These are phyloP conservation scores for Mortierella sp. DNA, from an alignment of 371 early-diverging fungal genomes.

Conservation along the genomic window DNA sequence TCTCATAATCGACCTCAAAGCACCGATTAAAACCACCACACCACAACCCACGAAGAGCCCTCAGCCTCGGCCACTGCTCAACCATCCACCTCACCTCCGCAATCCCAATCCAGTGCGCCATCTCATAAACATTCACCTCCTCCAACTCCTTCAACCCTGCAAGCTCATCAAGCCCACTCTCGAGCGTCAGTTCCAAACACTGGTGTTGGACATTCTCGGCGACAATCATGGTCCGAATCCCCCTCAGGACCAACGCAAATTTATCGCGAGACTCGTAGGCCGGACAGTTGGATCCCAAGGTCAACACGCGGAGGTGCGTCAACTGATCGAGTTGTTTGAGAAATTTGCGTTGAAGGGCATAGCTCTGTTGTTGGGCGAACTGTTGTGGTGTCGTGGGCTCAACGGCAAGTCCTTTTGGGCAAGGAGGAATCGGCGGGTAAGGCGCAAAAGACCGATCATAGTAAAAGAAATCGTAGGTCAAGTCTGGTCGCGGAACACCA, in stretches of 20 bases:
- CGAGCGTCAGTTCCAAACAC: background rate
- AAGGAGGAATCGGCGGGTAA: background rate
- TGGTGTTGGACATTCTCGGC: background rate
- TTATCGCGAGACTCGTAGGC: background rate
- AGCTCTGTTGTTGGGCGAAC: background rate
- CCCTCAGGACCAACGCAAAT: background rate
- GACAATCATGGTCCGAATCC: background rate
- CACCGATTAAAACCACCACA: background rate
- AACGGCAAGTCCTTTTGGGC: background rate
- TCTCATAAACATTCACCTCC: background rate
- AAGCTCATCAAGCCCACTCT: background rate
- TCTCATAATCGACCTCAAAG: background rate
- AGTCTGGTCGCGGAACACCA: background rate
- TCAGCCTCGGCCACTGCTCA: background rate
- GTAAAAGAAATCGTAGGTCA: background rate
- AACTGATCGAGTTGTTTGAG: background rate
- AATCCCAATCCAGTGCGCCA: conserved; percentile 4
- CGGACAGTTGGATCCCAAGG: background rate
- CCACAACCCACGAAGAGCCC: background rate
- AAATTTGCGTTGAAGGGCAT: background rate
- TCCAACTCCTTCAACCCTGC: background rate
- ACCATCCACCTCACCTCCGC: background rate
- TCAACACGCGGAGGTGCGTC: background rate
- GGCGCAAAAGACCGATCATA: background rate
- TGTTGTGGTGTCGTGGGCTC: background rate